Conservation (phyloP, 371 early-diverging fungal genomes). For the Gilbertella persicaria region DNA sequence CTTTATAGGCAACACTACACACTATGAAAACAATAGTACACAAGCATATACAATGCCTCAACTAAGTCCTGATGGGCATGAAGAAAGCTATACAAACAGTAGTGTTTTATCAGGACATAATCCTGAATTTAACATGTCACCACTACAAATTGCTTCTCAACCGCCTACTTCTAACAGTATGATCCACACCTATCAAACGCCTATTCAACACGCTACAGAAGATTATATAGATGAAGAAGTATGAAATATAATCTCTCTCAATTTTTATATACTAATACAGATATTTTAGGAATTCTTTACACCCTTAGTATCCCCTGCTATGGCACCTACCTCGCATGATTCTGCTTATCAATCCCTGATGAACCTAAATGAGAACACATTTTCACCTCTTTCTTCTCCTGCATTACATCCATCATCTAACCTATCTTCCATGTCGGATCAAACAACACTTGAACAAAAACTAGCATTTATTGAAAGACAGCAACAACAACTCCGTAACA, state of each 20-base stretch:
- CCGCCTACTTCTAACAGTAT: slow-evolving; percentile 6
- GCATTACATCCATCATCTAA: slow-evolving; percentile 56
- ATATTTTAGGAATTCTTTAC: slow-evolving; percentile 60
- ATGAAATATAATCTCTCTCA: neutral
- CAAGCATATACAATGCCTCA: slow-evolving; percentile 24
- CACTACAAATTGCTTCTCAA: slow-evolving; percentile 36
- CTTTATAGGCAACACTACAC: slow-evolving; percentile 21
- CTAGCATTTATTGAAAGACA: slow-evolving; percentile 50
- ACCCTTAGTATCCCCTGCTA: slow-evolving; percentile 74
- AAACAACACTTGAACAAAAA: slow-evolving; percentile 35
- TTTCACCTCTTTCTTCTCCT: slow-evolving; percentile 74
- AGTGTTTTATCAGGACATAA: slow-evolving; percentile 39
- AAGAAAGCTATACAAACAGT: slow-evolving; percentile 35
- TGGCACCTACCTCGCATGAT: slow-evolving; percentile 62
- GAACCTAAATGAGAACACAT: slow-evolving; percentile 35
- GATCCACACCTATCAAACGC: slow-evolving; percentile 25
- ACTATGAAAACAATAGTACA: neutral
- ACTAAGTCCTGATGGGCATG: slow-evolving; percentile 32
- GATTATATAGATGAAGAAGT: slow-evolving; percentile 47
- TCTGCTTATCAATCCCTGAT: slow-evolving; percentile 35
- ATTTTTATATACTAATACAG: neutral
- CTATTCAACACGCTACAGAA: slow-evolving; percentile 23
- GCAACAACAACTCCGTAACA: slow-evolving; percentile 47
- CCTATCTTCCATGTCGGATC: slow-evolving; percentile 26
- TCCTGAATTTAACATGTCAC: slow-evolving; percentile 48